Percentiles rank a stretch among this genome's conserved stretches.
Evolutionary conservation across 31 red algal genomes (phyloP).

Genomic region (Endocladia muricata): DNA sequence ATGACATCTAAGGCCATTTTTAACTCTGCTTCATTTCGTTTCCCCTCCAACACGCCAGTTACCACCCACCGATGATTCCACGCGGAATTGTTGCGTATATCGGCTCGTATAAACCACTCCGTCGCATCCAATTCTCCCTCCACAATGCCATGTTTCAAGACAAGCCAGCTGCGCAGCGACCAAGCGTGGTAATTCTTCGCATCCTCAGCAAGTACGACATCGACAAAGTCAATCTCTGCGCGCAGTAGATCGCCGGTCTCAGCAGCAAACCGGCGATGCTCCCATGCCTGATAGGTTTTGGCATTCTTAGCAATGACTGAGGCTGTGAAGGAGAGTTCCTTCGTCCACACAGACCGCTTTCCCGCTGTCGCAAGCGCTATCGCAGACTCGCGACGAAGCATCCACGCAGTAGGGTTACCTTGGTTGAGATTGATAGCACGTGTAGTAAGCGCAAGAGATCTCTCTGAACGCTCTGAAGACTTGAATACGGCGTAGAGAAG

Average conservation of each 20-base stretch:
- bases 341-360: constrained; percentile 24
- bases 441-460: constrained; percentile 32
- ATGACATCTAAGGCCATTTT: constrained; percentile 21
- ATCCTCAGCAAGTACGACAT: constrained; percentile 40
- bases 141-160: constrained; percentile 3
- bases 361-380: constrained; percentile 7
- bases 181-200: constrained; percentile 90
- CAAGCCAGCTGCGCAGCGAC: constrained; percentile 75
- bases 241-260: neutral
- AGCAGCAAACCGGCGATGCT: constrained; percentile 56
- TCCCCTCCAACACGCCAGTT: neutral
- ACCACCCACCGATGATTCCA: constrained; percentile 75
- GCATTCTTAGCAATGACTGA: neutral
- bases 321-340: constrained; percentile 23
- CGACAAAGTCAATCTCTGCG: constrained; percentile 47
- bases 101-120: constrained; percentile 36
- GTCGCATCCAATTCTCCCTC: constrained; percentile 50
- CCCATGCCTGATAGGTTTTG: constrained; percentile 81
- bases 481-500: constrained; percentile 38
- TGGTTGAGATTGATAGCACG: constrained; percentile 37
- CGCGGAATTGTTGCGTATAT: constrained; percentile 81
- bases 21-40: constrained; percentile 26
- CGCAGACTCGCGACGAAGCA: constrained; percentile 46
- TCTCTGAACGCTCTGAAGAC: constrained; percentile 27
- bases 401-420: constrained; percentile 58